phyloP scores from a whole-genome alignment of 768 basidiomycete genomes.

The Cystobasidium onofrii region DNA sequence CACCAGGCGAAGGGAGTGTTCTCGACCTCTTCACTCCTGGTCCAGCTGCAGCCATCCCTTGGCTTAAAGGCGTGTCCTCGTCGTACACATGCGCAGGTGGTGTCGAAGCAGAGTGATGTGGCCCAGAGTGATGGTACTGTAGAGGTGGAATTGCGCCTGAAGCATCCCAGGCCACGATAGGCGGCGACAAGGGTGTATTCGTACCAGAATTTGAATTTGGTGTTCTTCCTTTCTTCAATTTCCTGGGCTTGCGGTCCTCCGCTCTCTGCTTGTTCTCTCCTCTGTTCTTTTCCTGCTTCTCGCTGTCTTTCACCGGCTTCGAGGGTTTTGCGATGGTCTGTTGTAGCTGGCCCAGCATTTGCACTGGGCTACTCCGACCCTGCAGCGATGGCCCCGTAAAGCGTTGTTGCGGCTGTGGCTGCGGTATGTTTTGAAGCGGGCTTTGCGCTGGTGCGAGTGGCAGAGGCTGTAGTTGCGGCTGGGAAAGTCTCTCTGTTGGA shows the following conservation, averaged over 20 bases:
- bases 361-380: background rate
- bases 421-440: background rate
- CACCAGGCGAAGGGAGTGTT: constrained; percentile 13
- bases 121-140: background rate
- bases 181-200: background rate
- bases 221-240: constrained; percentile 30
- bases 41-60: constrained; percentile 1
- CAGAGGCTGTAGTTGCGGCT: background rate
- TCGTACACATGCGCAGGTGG: constrained; percentile 2
- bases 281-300: background rate
- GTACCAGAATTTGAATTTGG: background rate
- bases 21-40: constrained; percentile 13
- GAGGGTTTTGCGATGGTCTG: background rate
- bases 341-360: background rate
- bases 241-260: constrained; percentile 24
- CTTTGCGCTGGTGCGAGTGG: background rate
- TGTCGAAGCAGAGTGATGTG: background rate
- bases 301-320: background rate
- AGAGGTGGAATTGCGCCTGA: background rate
- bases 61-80: constrained; percentile 13
- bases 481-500: background rate
- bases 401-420: background rate
- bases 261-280: too few species aligned
- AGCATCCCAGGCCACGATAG: constrained; percentile 8
- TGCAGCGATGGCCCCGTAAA: background rate